These are phyloP conservation scores for Yarrowia deformans DNA, from an alignment of 805 yeast genomes.

Conservation along the genomic window DNA sequence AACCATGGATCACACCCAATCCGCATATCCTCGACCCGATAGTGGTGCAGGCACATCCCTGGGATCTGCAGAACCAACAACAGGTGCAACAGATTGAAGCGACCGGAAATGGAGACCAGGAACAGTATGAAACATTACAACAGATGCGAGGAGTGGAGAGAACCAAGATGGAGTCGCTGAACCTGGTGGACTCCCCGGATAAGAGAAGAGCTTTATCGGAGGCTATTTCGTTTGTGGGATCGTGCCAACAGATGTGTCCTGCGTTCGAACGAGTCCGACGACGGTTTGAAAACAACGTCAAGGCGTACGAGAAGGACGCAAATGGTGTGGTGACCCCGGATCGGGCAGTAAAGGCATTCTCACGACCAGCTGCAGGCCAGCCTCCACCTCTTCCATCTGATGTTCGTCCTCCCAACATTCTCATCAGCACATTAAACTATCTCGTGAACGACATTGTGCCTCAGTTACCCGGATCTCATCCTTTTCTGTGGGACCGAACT, in stretches of 20 bases:
- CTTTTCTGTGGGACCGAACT: constrained; percentile 96
- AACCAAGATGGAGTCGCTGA: constrained; percentile 74
- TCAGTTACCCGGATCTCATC: constrained; percentile 80
- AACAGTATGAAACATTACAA: constrained; percentile 53
- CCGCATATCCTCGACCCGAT: constrained; percentile 28
- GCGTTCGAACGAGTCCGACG: constrained; percentile 88
- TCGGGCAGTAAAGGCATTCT: constrained; percentile 86
- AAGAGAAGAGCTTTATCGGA: constrained; percentile 81
- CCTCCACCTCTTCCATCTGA: constrained; percentile 98
- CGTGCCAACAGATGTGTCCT: constrained; percentile 96
- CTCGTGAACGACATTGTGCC: constrained; percentile 69
- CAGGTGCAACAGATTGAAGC: constrained; percentile 61
- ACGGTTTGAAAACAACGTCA: constrained; percentile 84
- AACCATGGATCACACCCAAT: constrained; percentile 15
- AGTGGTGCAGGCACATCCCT: constrained; percentile 51
- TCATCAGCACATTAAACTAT: constrained; percentile 72
- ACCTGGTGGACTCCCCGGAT: constrained; percentile 87
- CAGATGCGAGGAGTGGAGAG: constrained; percentile 78
- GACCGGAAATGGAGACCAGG: background rate
- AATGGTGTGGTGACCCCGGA: constrained; percentile 63
- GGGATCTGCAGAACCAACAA: constrained; percentile 81
- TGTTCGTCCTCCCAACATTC: constrained; percentile 87
- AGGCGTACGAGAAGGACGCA: constrained; percentile 74
- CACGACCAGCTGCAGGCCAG: constrained; percentile 97
- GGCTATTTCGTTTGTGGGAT: constrained; percentile 86